Evolutionary conservation across 192 early-diverging fungal genomes (phyloP).

Genomic region (Coemansia sp.): DNA sequence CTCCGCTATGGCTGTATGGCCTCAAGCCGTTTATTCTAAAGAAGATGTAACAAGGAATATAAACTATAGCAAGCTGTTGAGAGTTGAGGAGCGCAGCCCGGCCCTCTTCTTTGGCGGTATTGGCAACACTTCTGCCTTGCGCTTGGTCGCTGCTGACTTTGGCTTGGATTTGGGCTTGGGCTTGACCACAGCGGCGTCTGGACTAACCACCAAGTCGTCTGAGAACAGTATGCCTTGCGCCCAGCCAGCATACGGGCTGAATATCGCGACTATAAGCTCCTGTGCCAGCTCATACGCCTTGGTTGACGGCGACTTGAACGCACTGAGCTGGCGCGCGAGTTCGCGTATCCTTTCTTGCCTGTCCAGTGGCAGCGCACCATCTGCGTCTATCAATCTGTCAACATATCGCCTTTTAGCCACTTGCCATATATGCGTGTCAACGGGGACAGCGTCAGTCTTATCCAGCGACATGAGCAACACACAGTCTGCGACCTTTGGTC

Average conservation of each 20-base stretch:
- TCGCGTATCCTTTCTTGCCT: slow-evolving; percentile 6
- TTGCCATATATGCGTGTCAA: slow-evolving; percentile 98
- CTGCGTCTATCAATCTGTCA: background rate
- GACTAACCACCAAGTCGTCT: slow-evolving; percentile 35
- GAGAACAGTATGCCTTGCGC: slow-evolving; percentile 69
- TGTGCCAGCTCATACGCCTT: slow-evolving; percentile 72
- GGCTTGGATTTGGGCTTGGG: slow-evolving; percentile 1
- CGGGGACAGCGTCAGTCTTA: slow-evolving; percentile 76
- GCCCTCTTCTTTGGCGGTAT: background rate
- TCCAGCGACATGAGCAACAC: slow-evolving; percentile 92
- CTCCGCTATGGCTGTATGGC: slow-evolving; percentile 47
- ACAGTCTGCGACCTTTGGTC: slow-evolving; percentile 98
- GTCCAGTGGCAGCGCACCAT: background rate
- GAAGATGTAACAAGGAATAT: slow-evolving; percentile 32
- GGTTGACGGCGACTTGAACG: slow-evolving; percentile 65
- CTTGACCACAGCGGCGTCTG: background rate
- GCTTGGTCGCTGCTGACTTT: slow-evolving; percentile 19
- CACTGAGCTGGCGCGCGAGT: slow-evolving; percentile 34
- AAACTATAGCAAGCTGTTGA: too few species aligned
- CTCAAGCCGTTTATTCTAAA: slow-evolving; percentile 52
- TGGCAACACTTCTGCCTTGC: slow-evolving; percentile 10
- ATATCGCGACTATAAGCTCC: slow-evolving; percentile 71
- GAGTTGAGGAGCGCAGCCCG: too few species aligned
- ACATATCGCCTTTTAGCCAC: slow-evolving; percentile 87
- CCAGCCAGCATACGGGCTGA: slow-evolving; percentile 85